Conservation (phyloP, 1,284 basidiomycete species). For the Calocybe gambosa region DNA sequence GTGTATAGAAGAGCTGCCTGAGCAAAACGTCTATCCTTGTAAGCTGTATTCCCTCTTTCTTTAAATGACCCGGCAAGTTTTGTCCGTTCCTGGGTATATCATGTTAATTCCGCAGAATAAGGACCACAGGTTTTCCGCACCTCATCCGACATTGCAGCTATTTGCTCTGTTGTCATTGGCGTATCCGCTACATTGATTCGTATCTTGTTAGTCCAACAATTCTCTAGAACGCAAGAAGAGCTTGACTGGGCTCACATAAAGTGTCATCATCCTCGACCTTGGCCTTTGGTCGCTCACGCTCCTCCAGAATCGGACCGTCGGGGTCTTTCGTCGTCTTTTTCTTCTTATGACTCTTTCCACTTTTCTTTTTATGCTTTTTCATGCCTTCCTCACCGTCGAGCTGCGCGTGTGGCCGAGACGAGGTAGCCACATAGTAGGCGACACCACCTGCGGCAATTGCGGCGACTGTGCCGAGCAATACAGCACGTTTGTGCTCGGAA, state of each 20-base stretch:
- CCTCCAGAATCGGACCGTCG: slow-evolving; percentile 75
- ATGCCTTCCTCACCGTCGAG: slow-evolving; percentile 43
- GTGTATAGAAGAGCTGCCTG: slow-evolving; percentile 85
- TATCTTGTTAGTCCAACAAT: background rate
- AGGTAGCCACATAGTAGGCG: slow-evolving; percentile 69
- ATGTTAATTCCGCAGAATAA: background rate
- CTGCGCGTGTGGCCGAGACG: slow-evolving; percentile 27
- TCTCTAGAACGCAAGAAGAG: background rate
- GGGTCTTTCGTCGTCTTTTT: slow-evolving; percentile 43
- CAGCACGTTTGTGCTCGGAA: slow-evolving; percentile 65
- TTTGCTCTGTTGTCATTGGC: slow-evolving; percentile 47
- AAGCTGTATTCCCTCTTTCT: slow-evolving; percentile 85
- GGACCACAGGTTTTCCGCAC: slow-evolving; percentile 27
- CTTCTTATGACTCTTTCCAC: slow-evolving; percentile 48
- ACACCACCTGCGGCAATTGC: slow-evolving; percentile 72
- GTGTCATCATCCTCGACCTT: slow-evolving; percentile 14
- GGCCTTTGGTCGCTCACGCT: slow-evolving; percentile 26
- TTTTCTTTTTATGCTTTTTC: slow-evolving; percentile 50
- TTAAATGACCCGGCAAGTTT: slow-evolving; percentile 80
- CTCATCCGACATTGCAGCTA: slow-evolving; percentile 51
- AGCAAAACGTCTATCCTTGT: slow-evolving; percentile 73
- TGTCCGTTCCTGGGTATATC: slow-evolving; percentile 57
- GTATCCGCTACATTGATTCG: slow-evolving; percentile 25
- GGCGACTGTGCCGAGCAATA: slow-evolving; percentile 65
- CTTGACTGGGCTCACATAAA: slow-evolving; percentile 2